Percentiles rank a stretch among this genome's conserved stretches.
Evolutionary conservation across 352 stramenopile species (phyloP).

Genomic region (Pythium apleroticum): DNA sequence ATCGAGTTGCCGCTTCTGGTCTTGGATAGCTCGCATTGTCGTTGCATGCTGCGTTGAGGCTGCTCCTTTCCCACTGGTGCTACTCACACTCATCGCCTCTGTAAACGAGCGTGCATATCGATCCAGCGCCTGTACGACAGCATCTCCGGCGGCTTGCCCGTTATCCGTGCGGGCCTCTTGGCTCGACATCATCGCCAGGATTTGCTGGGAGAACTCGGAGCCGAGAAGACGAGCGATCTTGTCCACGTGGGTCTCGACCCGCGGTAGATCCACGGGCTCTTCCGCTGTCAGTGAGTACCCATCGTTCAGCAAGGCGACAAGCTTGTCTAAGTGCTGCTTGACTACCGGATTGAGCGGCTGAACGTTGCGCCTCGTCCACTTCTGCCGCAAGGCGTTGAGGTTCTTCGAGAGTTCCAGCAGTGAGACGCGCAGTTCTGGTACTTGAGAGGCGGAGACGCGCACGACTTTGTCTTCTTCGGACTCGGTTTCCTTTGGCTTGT

Average conservation of each 20-base stretch:
- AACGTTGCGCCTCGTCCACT: slow-evolving; percentile 50
- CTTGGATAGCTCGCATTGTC: slow-evolving; percentile 21
- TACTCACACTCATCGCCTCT: slow-evolving; percentile 28
- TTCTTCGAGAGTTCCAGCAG: slow-evolving; percentile 72
- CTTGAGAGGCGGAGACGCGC: slow-evolving; percentile 28
- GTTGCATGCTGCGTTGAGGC: slow-evolving; percentile 21
- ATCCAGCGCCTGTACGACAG: slow-evolving; percentile 33
- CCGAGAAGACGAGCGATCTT: slow-evolving; percentile 54
- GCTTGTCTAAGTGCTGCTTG: slow-evolving; percentile 66
- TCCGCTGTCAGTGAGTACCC: slow-evolving; percentile 60
- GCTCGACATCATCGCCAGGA: slow-evolving; percentile 44
- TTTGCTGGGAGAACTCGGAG: slow-evolving; percentile 70
- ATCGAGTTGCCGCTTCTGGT: slow-evolving; percentile 46
- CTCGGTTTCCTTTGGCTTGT: slow-evolving; percentile 22
- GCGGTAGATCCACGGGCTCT: slow-evolving; percentile 53
- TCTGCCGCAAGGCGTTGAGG: slow-evolving; percentile 62
- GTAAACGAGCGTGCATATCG: slow-evolving; percentile 63
- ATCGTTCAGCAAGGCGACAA: slow-evolving; percentile 68
- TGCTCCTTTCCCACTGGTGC: slow-evolving; percentile 15
- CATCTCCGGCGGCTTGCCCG: slow-evolving; percentile 18
- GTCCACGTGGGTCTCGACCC: slow-evolving; percentile 46
- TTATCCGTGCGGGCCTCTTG: neutral
- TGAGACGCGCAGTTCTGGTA: slow-evolving; percentile 69
- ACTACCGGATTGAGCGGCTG: slow-evolving; percentile 53
- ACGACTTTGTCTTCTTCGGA: slow-evolving; percentile 8